A percentile compares a stretch with the other conserved stretches of the same genome.
phyloP scores from a whole-genome alignment of 2,329 filamentous ascomycete genomes.

The Epichloe uncinata region DNA sequence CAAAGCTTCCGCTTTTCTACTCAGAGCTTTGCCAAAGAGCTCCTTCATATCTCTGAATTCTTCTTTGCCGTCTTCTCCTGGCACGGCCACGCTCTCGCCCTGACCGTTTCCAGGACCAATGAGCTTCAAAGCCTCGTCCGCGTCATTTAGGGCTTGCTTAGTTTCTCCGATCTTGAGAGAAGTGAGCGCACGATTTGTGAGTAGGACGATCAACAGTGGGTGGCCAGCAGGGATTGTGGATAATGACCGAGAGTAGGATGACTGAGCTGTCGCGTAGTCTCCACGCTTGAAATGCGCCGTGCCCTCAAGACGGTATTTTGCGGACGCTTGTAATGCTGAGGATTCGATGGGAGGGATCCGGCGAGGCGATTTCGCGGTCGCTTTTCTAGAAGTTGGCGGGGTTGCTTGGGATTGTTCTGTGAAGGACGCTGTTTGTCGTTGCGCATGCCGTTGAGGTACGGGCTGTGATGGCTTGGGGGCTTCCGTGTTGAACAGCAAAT shows the following conservation, averaged over 20 bases:
- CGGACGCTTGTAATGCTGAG: conserved; percentile 59
- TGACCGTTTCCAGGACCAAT: conserved; percentile 73
- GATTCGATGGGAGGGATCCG: conserved; percentile 55
- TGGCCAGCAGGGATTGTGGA: conserved; percentile 62
- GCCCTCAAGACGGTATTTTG: conserved; percentile 65
- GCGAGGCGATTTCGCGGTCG: conserved; percentile 37
- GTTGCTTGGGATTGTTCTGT: conserved; percentile 13
- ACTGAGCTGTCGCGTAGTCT: conserved; percentile 78
- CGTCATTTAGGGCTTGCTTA: conserved; percentile 73
- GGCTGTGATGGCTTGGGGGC: conserved; percentile 22
- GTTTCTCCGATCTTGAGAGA: conserved; percentile 85
- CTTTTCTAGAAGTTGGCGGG: conserved; percentile 24
- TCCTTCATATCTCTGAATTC: conserved; percentile 77
- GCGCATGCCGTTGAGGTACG: conserved; percentile 23
- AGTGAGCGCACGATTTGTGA: conserved; percentile 84
- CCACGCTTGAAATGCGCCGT: conserved; percentile 88
- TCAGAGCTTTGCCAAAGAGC: conserved; percentile 84
- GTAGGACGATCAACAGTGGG: conserved; percentile 74
- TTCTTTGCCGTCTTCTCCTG: conserved; percentile 39
- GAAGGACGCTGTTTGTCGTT: conserved; percentile 19
- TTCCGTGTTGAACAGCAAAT: conserved; percentile 47
- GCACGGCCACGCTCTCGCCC: conserved; percentile 63
- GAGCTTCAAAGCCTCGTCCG: conserved; percentile 63
- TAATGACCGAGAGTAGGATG: conserved; percentile 68
- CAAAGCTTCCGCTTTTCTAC: conserved; percentile 87